Percentiles rank a stretch among this genome's conserved stretches.
Evolutionary conservation across 164 flowering plant genomes (phyloP).

Genomic region (Sextonia rubra): DNA sequence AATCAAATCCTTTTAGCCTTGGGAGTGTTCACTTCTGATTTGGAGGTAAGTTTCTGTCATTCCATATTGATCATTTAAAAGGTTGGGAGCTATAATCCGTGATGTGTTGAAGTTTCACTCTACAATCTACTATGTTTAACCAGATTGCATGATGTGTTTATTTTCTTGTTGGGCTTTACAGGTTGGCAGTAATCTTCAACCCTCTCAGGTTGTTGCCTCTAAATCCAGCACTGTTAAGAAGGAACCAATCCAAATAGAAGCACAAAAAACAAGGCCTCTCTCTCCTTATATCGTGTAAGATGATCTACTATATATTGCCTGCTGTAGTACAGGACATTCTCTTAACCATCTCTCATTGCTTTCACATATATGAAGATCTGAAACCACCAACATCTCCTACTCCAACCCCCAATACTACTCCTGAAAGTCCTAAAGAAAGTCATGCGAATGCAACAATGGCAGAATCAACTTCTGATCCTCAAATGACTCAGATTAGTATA

Average conservation of each 20-base stretch:
- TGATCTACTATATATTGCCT: neutral
- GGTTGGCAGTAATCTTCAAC: constrained; percentile 21
- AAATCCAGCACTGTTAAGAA: constrained; percentile 28
- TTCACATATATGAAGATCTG: constrained; percentile 36
- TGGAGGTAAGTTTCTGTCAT: too few species aligned
- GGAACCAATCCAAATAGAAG: constrained; percentile 28
- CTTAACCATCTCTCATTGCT: neutral
- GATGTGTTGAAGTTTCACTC: neutral
- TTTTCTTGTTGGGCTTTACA: constrained; percentile 36
- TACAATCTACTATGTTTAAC: neutral
- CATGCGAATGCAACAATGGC: constrained; percentile 1
- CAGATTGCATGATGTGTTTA: neutral
- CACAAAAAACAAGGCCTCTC: constrained; percentile 31
- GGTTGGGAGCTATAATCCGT: too few species aligned
- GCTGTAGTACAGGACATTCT: neutral
- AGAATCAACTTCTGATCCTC: neutral
- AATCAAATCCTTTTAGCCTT: too few species aligned
- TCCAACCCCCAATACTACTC: constrained; percentile 29
- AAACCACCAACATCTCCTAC: constrained; percentile 52
- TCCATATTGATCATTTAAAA: too few species aligned
- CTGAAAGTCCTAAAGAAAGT: constrained; percentile 8
- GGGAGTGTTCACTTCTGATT: too few species aligned
- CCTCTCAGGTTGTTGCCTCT: constrained; percentile 21
- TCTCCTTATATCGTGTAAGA: constrained; percentile 72
- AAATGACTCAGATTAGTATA: constrained; percentile 13